phyloP scores from a whole-genome alignment of 139 green algal genomes.

The Micromonas commoda region DNA sequence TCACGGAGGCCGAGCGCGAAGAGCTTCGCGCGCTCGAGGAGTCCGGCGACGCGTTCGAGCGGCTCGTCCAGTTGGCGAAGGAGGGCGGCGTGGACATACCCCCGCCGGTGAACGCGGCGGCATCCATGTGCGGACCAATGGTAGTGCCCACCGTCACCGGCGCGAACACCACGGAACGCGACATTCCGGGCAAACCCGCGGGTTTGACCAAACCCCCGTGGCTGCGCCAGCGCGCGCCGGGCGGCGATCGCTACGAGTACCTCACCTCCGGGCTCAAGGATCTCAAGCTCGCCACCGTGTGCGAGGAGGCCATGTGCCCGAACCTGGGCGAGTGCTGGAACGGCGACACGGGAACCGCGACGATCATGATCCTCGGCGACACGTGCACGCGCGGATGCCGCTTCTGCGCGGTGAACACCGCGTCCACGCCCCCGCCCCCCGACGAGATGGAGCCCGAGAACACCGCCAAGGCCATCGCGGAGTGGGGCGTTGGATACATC shows the following conservation, averaged over 20 bases:
- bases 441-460: conserved; percentile 90
- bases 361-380: conserved; percentile 84
- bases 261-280: conserved; percentile 83
- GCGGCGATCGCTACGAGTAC: conserved; percentile 73
- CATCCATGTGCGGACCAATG: conserved; percentile 16
- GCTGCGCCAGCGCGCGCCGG: conserved; percentile 85
- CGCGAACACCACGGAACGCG: neutral
- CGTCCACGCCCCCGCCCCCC: conserved; percentile 70
- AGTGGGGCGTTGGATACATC: conserved; percentile 95
- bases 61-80: conserved; percentile 7
- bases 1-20: too few relatives aligned
- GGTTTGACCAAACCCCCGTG: conserved; percentile 76
- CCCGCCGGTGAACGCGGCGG: neutral
- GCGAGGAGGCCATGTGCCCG: conserved; percentile 88
- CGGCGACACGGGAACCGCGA: conserved; percentile 87
- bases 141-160: neutral
- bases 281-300: conserved; percentile 94
- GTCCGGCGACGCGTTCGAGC: neutral
- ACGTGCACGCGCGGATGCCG: conserved; percentile 64
- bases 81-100: conserved; percentile 1
- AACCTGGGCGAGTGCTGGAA: conserved; percentile 94
- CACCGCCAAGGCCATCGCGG: conserved; percentile 74
- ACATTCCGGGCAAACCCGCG: neutral
- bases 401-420: conserved; percentile 94
- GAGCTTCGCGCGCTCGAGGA: too few relatives aligned